Base-by-base conservation (phyloP, 768 basidiomycete species). In the Lepiota venenata region DNA sequence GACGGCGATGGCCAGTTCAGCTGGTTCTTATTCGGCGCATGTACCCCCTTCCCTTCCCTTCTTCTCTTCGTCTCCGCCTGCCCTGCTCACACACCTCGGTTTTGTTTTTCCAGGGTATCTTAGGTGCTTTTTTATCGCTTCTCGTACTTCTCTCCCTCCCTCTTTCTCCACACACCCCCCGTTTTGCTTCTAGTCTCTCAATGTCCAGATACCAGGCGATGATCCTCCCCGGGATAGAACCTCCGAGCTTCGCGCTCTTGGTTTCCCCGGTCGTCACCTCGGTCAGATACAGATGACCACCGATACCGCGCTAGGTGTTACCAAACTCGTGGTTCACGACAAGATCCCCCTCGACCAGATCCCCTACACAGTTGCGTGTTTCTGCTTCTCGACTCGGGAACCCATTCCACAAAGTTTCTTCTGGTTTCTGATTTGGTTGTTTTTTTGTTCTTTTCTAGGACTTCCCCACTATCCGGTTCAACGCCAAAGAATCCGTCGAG, bases 221-320 rank as follows among this genome's bases (percentile, higher is more conserved):
- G 95, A 99, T 70, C 96, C 96, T 1, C 96, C 96, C 0, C 80
- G 93, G 36, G 96, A 99, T 67, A 79, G 96, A 49, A 99, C 96
- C 1, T 81, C 84, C 1, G 91, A 96, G 65, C 80, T 99, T 35
- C 87, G 96, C 27, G 78, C 77, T 14, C 72, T 93, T 36, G 94
- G 94, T 1, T 99, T 96, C 67, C 90, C 92, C 1, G 81, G 81
- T 5, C 81, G 97, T 29, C 91, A 90, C 68, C 76, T 99, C 7
- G 94, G 93, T 0, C 74, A 84, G 2, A 76, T 93, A 1, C 97
- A 99, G 70, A 99, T 99, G 97, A 98, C 97, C 29, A 99, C 97
- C 0, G 96, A 99, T 70, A 98, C 96, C 1, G 96, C 96, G 1
- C 74, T 98, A 0, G 92, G 88, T 4, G 96, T 97, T 3, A 92